These are phyloP conservation scores for Fistulifera solaris DNA, from an alignment of 108 stramenopile genomes.

Conservation along the genomic window DNA sequence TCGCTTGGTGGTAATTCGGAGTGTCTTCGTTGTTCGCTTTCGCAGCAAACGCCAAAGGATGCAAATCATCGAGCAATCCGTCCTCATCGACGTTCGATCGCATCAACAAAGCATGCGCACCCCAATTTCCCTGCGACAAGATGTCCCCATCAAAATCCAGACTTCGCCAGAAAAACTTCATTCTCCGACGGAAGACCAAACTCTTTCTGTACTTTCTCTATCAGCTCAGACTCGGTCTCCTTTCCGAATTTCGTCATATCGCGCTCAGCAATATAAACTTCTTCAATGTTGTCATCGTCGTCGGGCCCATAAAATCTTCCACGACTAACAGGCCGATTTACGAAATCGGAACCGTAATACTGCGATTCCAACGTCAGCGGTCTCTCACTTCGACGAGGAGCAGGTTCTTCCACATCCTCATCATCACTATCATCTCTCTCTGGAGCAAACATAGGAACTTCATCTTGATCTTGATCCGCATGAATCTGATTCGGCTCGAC, in stretches of 20 bases:
- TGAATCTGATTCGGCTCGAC: too few relatives aligned
- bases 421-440: neutral
- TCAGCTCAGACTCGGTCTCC: too few relatives aligned
- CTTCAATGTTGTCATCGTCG: too few relatives aligned
- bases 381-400: too few relatives aligned
- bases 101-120: neutral
- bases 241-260: too few relatives aligned
- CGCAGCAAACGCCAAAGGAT: conserved; percentile 10
- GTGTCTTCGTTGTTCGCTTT: conserved; percentile 16
- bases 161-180: neutral
- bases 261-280: too few relatives aligned
- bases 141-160: neutral
- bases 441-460: neutral
- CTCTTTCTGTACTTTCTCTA: too few relatives aligned
- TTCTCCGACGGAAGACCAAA: too few relatives aligned
- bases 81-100: neutral
- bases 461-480: neutral
- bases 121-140: neutral
- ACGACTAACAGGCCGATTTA: too few relatives aligned
- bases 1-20: conserved; percentile 13
- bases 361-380: too few relatives aligned
- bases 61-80: conserved; percentile 5
- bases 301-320: too few relatives aligned
- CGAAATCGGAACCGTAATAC: too few relatives aligned
- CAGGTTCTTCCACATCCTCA: neutral